phyloP scores from a whole-genome alignment of 352 stramenopile species.

The Phytophthora cryptogea region DNA sequence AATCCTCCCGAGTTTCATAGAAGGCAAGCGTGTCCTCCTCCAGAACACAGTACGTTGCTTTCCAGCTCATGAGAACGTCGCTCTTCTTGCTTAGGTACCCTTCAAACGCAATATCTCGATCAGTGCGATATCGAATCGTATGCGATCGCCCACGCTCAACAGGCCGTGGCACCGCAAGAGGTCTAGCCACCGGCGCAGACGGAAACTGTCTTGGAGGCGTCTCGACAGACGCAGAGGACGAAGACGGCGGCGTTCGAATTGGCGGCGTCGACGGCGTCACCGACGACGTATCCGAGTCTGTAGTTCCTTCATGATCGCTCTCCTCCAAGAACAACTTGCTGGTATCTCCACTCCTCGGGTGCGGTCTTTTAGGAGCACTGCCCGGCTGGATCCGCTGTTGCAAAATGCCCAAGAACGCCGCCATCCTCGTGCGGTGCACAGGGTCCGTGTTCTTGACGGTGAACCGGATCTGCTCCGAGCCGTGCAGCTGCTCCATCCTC shows the following conservation, averaged over 20 bases:
- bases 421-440: conserved; percentile 48
- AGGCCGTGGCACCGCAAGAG: conserved; percentile 8
- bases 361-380: conserved; percentile 44
- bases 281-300: conserved; percentile 36
- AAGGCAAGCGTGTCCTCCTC: conserved; percentile 80
- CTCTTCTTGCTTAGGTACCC: conserved; percentile 87
- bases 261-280: conserved; percentile 19
- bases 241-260: conserved; percentile 16
- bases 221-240: conserved; percentile 13
- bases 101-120: conserved; percentile 79
- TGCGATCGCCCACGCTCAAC: conserved; percentile 54
- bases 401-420: conserved; percentile 55
- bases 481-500: conserved; percentile 68
- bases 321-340: conserved; percentile 62
- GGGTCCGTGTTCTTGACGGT: conserved; percentile 75
- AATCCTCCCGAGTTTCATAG: conserved; percentile 83
- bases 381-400: conserved; percentile 69
- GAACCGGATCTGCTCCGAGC: conserved; percentile 69
- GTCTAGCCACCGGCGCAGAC: background rate
- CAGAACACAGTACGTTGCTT: conserved; percentile 75
- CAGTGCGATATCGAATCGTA: conserved; percentile 68
- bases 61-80: conserved; percentile 74
- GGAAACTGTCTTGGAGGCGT: conserved; percentile 16
- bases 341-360: conserved; percentile 46
- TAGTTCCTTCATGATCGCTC: conserved; percentile 35